Percentiles rank a stretch among this genome's conserved stretches.
Evolutionary conservation across 2,329 filamentous ascomycete genomes (phyloP).

Genomic region (Diaporthe longicolla): DNA sequence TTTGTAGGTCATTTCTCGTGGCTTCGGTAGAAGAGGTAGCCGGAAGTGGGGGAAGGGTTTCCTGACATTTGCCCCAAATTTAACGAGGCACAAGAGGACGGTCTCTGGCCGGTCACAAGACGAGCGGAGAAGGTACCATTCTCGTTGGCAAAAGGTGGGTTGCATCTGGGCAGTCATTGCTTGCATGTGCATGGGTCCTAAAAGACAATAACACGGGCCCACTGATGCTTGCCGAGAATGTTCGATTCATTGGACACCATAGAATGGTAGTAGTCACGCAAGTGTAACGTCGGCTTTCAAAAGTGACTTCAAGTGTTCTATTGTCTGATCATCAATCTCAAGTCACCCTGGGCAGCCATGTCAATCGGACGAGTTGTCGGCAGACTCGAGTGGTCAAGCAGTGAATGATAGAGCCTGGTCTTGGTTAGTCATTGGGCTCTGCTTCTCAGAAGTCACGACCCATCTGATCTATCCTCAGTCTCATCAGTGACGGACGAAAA

Average conservation of each 20-base stretch:
- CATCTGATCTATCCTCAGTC: background rate
- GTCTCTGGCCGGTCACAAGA: background rate
- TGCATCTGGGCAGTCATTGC: background rate
- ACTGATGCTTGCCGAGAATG: background rate
- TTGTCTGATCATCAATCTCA: background rate
- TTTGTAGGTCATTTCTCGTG: background rate
- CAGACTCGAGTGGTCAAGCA: background rate
- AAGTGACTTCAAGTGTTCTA: background rate
- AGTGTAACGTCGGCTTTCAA: conserved; percentile 1
- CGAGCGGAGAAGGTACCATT: background rate
- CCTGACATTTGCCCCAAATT: background rate
- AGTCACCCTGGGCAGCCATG: too few species aligned
- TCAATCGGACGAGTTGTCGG: background rate
- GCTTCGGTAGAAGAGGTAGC: background rate
- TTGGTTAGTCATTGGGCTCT: background rate
- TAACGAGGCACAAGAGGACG: too few species aligned
- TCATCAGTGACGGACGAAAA: background rate
- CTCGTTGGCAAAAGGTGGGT: conserved; percentile 4
- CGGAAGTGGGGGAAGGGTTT: background rate
- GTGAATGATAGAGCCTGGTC: background rate
- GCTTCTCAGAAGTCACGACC: background rate
- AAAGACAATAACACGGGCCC: background rate
- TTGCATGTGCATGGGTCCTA: conserved; percentile 17
- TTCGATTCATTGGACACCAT: background rate
- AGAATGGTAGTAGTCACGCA: background rate